Evolutionary conservation across 192 early-diverging fungal species (phyloP), one percentile per base, ranked within the genome.

Genomic region (Entomortierella lignicola): DNA sequence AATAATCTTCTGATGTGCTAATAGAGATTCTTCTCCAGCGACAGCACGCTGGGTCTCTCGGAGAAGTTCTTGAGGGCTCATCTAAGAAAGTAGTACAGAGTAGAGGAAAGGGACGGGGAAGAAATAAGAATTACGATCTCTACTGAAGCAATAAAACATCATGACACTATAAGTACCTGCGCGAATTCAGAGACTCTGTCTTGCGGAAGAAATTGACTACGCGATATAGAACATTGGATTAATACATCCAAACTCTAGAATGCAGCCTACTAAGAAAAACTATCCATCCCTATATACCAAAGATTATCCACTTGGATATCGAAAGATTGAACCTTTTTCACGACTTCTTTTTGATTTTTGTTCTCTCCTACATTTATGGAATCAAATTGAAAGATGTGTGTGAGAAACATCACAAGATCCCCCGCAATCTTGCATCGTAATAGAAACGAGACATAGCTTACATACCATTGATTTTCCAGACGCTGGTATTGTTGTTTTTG

Each of bases 241-340:
- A 21, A 18, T 50, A n/a, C 20, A 50, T 8, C 7, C 15, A 50
- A 50, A 4, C 7, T 50, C 48, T 5, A 50, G 17, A 50, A 21
- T 10, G 4, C 4, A 21, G 15, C 20, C n/a, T n/a, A n/a, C n/a
- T n/a, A n/a, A n/a, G n/a, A n/a, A n/a, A n/a, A n/a, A n/a, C n/a
- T n/a, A n/a, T n/a, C n/a, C n/a, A n/a, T n/a, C n/a, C n/a, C n/a
- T n/a, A n/a, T n/a, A n/a, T 88, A 93, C 92, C 98, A 99, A 51
- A 99, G 80, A 69, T 98, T 99, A 82, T 96, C 93, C 44, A 98
- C 95, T 66, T 99, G 97, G 59, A 99, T 93, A 58, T 93, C 88
- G 58, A 97, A 81, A 11, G 71, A 57, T 29, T 66, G 54, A 15
- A 95, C 89, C 10, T 79, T 85, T n/a, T 85, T 83, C 52, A 87